Evolutionary conservation across 1,139 yeast species (phyloP).

Genomic region (Spathaspora sp.): DNA sequence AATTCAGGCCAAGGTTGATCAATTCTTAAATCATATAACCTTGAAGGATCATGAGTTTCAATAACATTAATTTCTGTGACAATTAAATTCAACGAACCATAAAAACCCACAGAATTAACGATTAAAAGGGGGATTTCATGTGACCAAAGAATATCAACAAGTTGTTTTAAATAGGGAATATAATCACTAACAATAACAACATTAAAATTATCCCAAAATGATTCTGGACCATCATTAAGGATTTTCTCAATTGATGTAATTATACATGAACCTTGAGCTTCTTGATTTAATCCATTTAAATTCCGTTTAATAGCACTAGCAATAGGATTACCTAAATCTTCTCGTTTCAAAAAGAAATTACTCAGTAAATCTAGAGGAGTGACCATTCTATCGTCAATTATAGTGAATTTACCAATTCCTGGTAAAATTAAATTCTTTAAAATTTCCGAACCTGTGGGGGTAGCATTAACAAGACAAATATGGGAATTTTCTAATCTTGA

Average conservation of each 20-base stretch:
- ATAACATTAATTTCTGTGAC: conserved; percentile 57
- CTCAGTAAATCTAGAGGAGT: conserved; percentile 45
- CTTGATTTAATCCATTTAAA: conserved; percentile 60
- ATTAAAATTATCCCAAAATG: conserved; percentile 52
- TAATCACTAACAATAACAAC: conserved; percentile 52
- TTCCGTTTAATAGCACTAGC: conserved; percentile 39
- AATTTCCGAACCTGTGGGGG: conserved; percentile 64
- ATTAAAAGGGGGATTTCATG: conserved; percentile 53
- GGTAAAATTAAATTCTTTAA: conserved; percentile 80
- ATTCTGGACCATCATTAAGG: conserved; percentile 16
- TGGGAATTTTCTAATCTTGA: conserved; percentile 54
- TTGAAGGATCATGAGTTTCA: conserved; percentile 72
- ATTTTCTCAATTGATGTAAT: conserved; percentile 20
- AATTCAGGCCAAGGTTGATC: conserved; percentile 78
- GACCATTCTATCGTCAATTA: conserved; percentile 51
- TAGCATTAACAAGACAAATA: conserved; percentile 62
- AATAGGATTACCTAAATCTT: conserved; percentile 43
- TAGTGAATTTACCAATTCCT: conserved; percentile 69
- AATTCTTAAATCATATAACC: conserved; percentile 66
- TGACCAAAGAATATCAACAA: conserved; percentile 42
- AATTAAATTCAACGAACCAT: conserved; percentile 60
- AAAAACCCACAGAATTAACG: conserved; percentile 60
- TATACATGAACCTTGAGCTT: conserved; percentile 45
- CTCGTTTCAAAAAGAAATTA: conserved; percentile 60
- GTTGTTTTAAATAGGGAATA: conserved; percentile 14